These are phyloP conservation scores for Magnusiomyces fungicola DNA, from an alignment of 1,139 yeast species.

Conservation along the genomic window DNA sequence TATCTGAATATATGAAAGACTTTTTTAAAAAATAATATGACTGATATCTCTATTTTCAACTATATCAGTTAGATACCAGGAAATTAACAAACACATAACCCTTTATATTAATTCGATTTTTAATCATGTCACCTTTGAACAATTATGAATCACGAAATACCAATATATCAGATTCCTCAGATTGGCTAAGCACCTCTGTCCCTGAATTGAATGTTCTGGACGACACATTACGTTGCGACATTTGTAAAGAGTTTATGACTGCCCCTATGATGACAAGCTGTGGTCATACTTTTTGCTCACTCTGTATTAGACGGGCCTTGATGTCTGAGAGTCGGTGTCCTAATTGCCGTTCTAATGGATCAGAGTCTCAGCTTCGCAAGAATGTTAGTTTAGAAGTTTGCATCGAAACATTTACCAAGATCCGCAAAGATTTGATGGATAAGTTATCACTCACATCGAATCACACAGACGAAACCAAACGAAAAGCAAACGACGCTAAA, in stretches of 20 bases:
- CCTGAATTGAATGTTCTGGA: slow-evolving; percentile 61
- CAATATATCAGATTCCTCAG: slow-evolving; percentile 58
- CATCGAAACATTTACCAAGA: slow-evolving; percentile 45
- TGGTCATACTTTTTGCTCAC: slow-evolving; percentile 77
- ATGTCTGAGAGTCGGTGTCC: slow-evolving; percentile 64
- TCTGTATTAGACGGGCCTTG: slow-evolving; percentile 72
- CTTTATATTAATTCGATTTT: background rate
- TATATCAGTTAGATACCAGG: too few relatives aligned
- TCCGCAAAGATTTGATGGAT: slow-evolving; percentile 25
- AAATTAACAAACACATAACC: too few relatives aligned
- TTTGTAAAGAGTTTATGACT: slow-evolving; percentile 77
- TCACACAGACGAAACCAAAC: too few relatives aligned
- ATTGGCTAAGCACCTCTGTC: slow-evolving; percentile 48
- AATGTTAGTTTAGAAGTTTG: slow-evolving; percentile 71
- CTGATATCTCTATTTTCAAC: too few relatives aligned
- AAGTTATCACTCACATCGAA: too few relatives aligned
- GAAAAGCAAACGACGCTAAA: too few relatives aligned
- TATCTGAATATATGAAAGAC: too few relatives aligned
- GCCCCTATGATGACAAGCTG: slow-evolving; percentile 82
- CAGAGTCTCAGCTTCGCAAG: slow-evolving; percentile 63
- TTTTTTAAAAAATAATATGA: too few relatives aligned
- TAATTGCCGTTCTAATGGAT: slow-evolving; percentile 62
- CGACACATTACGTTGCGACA: slow-evolving; percentile 69
- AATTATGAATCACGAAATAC: slow-evolving; percentile 11
- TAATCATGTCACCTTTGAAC: too few relatives aligned